Base-by-base conservation (phyloP, 805 yeast genomes). In the Komagataella pastoris region DNA sequence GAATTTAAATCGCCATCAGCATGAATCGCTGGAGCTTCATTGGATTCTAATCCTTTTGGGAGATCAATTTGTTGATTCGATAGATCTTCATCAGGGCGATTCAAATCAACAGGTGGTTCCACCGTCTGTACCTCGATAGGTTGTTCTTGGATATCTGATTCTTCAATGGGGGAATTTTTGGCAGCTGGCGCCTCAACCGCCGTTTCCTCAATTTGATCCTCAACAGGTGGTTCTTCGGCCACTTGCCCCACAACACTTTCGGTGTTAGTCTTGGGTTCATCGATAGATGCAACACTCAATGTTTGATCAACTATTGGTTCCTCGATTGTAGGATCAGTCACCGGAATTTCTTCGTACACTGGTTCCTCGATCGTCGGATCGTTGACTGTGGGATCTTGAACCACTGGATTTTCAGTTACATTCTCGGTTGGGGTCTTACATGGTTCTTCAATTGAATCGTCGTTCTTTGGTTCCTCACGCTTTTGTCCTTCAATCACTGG, bases 251-350 rank as follows among this genome's bases (percentile, higher is more conserved):
- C 59, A 12, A 51, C 57, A 17, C 43, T 48, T 45, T 54, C 55
- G 18, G 50, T 53, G 46, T 54, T 56, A 4, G 40, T 30, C 10
- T 14, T 30, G 6, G n/a, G 40, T 8, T 30, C 40, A 7, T 60
- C 57, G 49, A 52, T 57, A 19, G 55, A 57, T 17, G 53, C 56
- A 24, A 54, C 60, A 47, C 56, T 57, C 23, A 54, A 54, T 7
- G 47, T 55, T 23, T 45, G 46, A n/a, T 52, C 56, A 24, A 52
- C 58, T 18, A 48, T 55, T 43, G 53, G 48, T 23, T 49, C 54
- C 6, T 48, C 52, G 40, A 10, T 30, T 10, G 40, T 30, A n/a
- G 40, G 40, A 14, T 30, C 40, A 30, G 5, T 30, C 12, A 30
- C 14, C 14, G 4, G 2, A 30, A 52, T 59, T 21, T 54, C 50